Evolutionary conservation across 495 filamentous ascomycete genomes (phyloP), one percentile per base, ranked within the genome.

Genomic region (Neurospora sp.): DNA sequence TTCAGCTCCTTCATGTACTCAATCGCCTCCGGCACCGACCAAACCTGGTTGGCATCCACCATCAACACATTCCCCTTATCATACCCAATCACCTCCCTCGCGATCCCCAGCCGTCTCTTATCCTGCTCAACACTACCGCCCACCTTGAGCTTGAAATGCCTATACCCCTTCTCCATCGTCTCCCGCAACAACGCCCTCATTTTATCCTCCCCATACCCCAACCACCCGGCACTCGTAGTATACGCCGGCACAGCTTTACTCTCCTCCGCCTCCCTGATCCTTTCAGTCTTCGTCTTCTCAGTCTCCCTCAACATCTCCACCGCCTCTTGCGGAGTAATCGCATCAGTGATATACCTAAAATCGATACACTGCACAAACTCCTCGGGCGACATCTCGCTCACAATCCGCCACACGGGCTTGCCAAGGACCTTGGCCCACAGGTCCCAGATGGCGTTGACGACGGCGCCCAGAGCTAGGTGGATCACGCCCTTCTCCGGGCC

Each of bases 1-100:
- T 88, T 90, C 23, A 97, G 90, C 76, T 92, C 80, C 72, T 90
- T 84, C 93, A 97, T 97, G 86, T 94, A 93, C 71, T 87, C 88
- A 76, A 97, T 95, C 2, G 94, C 94, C 82, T 97, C 93, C 16
- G 93, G 93, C 38, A 97, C 94, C 54, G 90, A 92, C 94, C 94
- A 97, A 42, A 97, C 88, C 86, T 97, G 94, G 85, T 97, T 97
- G 11, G 94, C 94, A 84, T 97, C 94, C 20, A 97, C 91, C 94
- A 97, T 97, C 66, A 97, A 84, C 66, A 97, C 88, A 82, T 96
- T 96, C 3, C 94, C 94, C 76, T 85, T 84, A 77, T 96, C 93
- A 81, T 93, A 96, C 0, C 94, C 94, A 80, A 97, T 92, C 27
- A 95, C 89, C 12, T 92, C 89, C 27, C 94, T 83, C 9, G 93